Evolutionary conservation across 2,329 filamentous ascomycete species (phyloP).

Genomic region (Curvularia spicifera): DNA sequence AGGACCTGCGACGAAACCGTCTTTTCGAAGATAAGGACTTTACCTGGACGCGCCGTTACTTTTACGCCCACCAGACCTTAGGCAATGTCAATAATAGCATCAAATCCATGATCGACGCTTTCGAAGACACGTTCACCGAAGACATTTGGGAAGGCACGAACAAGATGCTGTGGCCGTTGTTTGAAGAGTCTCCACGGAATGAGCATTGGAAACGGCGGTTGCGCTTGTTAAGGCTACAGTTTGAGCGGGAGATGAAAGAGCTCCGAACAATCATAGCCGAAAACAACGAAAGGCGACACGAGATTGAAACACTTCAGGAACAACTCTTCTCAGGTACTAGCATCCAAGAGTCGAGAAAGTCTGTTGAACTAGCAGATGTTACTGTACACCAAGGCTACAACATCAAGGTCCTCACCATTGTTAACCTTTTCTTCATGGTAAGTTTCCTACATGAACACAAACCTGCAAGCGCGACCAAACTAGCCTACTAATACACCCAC

Average conservation of each 20-base stretch:
- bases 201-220: conserved; percentile 59
- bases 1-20: conserved; percentile 61
- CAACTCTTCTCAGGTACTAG: conserved; percentile 69
- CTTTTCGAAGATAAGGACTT: conserved; percentile 68
- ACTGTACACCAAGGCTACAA: conserved; percentile 66
- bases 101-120: conserved; percentile 63
- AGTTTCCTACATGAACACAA: not conserved
- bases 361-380: conserved; percentile 61
- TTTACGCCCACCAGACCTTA: conserved; percentile 68
- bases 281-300: conserved; percentile 62
- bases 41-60: conserved; percentile 67
- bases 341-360: conserved; percentile 66
- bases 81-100: conserved; percentile 66
- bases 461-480: no score
- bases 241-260: conserved; percentile 60
- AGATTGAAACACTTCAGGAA: conserved; percentile 64
- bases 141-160: conserved; percentile 65
- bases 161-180: conserved; percentile 63
- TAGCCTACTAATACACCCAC: conserved; percentile 5
- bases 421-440: conserved; percentile 65
- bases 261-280: conserved; percentile 57
- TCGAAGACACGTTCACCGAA: conserved; percentile 63
- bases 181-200: conserved; percentile 55
- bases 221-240: conserved; percentile 55
- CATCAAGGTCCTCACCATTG: conserved; percentile 64